These are phyloP conservation scores for Didymella exigua DNA, from an alignment of 2,329 filamentous ascomycete genomes.

Conservation along the genomic window DNA sequence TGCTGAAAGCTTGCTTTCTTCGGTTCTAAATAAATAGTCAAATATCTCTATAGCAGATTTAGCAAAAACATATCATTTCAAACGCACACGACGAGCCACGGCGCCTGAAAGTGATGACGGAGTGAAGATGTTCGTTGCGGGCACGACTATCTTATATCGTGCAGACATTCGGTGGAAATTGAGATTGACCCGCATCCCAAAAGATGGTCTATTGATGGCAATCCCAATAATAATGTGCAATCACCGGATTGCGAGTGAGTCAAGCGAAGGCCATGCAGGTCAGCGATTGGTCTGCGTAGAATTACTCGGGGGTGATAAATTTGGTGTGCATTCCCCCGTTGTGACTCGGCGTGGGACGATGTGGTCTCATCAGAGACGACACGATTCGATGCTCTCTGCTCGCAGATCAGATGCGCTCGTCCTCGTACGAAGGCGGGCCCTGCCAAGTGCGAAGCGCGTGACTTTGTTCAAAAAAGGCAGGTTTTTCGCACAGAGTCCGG, in stretches of 20 bases:
- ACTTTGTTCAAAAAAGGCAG: slow-evolving; percentile 4
- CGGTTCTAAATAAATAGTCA: slow-evolving; percentile 34
- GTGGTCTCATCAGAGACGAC: background rate
- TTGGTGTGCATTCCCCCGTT: background rate
- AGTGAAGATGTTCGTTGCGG: background rate
- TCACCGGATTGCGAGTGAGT: slow-evolving; percentile 7
- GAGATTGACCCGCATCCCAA: slow-evolving; percentile 18
- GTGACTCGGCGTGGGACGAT: slow-evolving; percentile 2
- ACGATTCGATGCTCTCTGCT: background rate
- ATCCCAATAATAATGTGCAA: slow-evolving; percentile 15
- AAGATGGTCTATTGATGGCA: slow-evolving; percentile 9
- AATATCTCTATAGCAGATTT: slow-evolving; percentile 33
- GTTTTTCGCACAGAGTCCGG: background rate
- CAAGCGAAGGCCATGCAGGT: slow-evolving; percentile 1
- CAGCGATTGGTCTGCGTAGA: slow-evolving; percentile 7
- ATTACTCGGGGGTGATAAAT: slow-evolving; percentile 3
- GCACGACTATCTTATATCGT: slow-evolving; percentile 10
- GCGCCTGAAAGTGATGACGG: background rate
- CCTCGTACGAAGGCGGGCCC: slow-evolving; percentile 8
- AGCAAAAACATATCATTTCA: slow-evolving; percentile 35
- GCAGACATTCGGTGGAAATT: slow-evolving; percentile 9
- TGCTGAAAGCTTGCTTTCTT: slow-evolving; percentile 29
- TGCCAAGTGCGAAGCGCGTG: background rate
- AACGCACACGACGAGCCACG: background rate
- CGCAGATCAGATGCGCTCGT: background rate